Percentiles rank a stretch among this genome's conserved stretches.
phyloP scores from a whole-genome alignment of 805 yeast genomes.

The Cyberlindnera galapagoensis region DNA sequence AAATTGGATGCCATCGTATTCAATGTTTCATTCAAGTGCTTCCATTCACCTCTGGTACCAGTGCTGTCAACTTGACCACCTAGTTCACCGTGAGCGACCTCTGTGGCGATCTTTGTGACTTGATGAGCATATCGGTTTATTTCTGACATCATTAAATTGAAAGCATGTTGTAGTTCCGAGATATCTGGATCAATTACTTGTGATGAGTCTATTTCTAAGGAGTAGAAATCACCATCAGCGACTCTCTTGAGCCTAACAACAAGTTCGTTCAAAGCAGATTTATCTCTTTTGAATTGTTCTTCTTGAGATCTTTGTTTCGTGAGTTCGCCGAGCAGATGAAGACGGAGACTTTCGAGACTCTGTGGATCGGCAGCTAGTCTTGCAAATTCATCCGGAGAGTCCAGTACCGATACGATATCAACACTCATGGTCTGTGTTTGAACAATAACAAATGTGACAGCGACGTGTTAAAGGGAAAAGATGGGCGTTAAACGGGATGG shows the following conservation, averaged over 20 bases:
- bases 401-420: not conserved
- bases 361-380: conserved; percentile 1
- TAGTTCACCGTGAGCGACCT: conserved; percentile 83
- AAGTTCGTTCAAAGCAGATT: conserved; percentile 5
- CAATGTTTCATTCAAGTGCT: conserved; percentile 75
- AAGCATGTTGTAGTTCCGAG: conserved; percentile 66
- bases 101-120: conserved; percentile 73
- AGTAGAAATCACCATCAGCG: conserved; percentile 82
- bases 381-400: not conserved
- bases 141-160: conserved; percentile 87
- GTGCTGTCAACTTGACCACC: conserved; percentile 86
- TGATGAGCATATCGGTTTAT: conserved; percentile 63
- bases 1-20: conserved; percentile 84
- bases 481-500: no score
- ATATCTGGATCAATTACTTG: conserved; percentile 76
- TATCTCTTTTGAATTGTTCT: conserved; percentile 6
- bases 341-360: conserved; percentile 10
- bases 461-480: no score
- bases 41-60: conserved; percentile 87
- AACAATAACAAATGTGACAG: no score
- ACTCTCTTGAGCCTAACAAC: conserved; percentile 38
- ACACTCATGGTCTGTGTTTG: conserved; percentile 2
- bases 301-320: conserved; percentile 5
- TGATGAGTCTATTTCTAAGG: conserved; percentile 52
- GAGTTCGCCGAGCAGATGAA: conserved; percentile 3